phyloP scores from a whole-genome alignment of 192 early-diverging fungal species.

The Coemansia sp. region DNA sequence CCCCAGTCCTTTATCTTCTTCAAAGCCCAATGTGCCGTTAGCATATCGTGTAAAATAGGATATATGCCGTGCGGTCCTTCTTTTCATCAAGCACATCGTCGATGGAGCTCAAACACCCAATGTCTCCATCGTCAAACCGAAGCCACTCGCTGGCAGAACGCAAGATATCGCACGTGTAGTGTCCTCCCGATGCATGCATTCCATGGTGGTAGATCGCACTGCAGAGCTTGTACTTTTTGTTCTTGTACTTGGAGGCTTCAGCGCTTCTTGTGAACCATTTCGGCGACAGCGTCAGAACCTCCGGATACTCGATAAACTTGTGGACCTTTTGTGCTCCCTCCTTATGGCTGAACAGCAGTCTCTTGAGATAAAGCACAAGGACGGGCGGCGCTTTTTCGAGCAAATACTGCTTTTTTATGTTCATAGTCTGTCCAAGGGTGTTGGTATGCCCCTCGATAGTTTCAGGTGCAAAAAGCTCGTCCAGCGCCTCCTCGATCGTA shows the following conservation, averaged over 20 bases:
- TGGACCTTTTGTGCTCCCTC: constrained; percentile 81
- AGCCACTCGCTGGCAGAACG: constrained; percentile 79
- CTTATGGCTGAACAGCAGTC: constrained; percentile 80
- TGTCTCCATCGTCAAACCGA: constrained; percentile 86
- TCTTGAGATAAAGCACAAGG: constrained; percentile 90
- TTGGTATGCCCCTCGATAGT: constrained; percentile 75
- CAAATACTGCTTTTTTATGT: constrained; percentile 80
- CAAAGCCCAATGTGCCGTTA: background rate
- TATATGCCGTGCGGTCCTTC: constrained; percentile 52
- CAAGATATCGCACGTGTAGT: constrained; percentile 94
- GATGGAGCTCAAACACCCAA: constrained; percentile 51
- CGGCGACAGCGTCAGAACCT: constrained; percentile 65
- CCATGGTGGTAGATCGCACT: constrained; percentile 98
- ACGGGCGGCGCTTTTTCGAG: constrained; percentile 86
- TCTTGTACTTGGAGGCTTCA: constrained; percentile 25
- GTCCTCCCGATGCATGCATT: constrained; percentile 79
- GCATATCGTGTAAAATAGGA: constrained; percentile 51
- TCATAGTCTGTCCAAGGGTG: constrained; percentile 35
- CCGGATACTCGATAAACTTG: constrained; percentile 78
- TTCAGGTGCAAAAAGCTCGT: constrained; percentile 75
- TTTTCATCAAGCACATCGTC: constrained; percentile 42
- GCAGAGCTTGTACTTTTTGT: constrained; percentile 68
- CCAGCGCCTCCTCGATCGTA: constrained; percentile 83
- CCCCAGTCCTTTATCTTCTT: background rate
- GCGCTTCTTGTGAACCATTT: constrained; percentile 39